These are phyloP conservation scores for Rhizopogon vesiculosus DNA, from an alignment of 768 basidiomycete genomes.

Conservation along the genomic window DNA sequence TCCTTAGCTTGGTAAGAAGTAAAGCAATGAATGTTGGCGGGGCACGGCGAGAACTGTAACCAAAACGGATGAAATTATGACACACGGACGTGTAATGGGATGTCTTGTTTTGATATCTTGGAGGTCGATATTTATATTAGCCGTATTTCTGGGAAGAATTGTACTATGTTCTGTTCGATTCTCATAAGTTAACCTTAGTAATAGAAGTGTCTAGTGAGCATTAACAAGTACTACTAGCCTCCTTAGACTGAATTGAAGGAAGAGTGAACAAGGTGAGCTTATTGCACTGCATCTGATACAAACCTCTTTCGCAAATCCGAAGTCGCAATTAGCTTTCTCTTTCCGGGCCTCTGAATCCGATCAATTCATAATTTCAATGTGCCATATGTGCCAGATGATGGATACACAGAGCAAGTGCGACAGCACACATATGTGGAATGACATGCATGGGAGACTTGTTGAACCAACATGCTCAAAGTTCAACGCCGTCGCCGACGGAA, in stretches of 20 bases:
- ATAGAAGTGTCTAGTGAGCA: too few relatives aligned
- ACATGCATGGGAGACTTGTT: neutral
- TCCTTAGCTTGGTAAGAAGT: neutral
- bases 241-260: too few relatives aligned
- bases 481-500: neutral
- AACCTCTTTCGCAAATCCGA: too few relatives aligned
- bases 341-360: neutral
- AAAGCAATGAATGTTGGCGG: neutral
- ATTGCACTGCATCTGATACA: too few relatives aligned
- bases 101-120: too few relatives aligned
- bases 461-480: neutral
- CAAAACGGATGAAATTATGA: neutral
- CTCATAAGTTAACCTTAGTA: too few relatives aligned
- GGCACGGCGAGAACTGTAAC: constrained; percentile 29
- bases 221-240: too few relatives aligned
- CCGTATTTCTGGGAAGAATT: too few relatives aligned
- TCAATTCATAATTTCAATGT: neutral
- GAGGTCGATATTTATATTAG: too few relatives aligned
- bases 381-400: neutral
- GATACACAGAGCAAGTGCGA: neutral
- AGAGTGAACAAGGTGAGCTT: too few relatives aligned
- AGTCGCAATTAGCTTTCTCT: too few relatives aligned
- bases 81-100: neutral
- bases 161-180: too few relatives aligned
- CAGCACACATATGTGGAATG: neutral